phyloP scores from a whole-genome alignment of 2,329 filamentous ascomycete species.

The Ophiostoma sp. region DNA sequence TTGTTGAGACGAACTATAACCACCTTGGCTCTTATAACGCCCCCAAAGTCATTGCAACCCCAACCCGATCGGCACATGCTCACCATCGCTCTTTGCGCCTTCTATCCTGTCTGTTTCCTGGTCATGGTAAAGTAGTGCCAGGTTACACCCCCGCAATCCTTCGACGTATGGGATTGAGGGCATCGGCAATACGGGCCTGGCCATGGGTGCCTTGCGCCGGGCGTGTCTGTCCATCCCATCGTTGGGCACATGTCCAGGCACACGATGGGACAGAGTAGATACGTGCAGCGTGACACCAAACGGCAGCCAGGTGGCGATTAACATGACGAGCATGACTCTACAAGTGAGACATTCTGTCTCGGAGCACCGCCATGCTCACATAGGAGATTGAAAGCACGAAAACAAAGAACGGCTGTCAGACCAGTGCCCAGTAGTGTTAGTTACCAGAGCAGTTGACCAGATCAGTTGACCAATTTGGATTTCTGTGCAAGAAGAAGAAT shows the following conservation, averaged over 20 bases:
- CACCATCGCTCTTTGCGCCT: neutral
- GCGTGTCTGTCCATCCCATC: neutral
- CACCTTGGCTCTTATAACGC: neutral
- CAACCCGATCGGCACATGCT: conserved; percentile 2
- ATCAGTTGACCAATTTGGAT: neutral
- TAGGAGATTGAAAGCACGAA: too few species aligned
- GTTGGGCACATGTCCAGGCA: neutral
- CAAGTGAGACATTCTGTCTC: neutral
- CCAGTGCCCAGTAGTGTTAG: too few species aligned
- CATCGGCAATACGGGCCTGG: neutral
- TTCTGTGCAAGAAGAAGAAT: too few species aligned
- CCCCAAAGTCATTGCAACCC: neutral
- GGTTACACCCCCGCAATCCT: conserved; percentile 5
- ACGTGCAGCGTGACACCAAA: neutral
- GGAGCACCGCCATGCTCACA: too few species aligned
- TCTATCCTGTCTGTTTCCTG: neutral
- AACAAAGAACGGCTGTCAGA: too few species aligned
- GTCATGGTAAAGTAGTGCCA: neutral
- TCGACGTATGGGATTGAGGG: neutral
- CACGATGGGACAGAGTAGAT: neutral
- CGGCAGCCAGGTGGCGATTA: neutral
- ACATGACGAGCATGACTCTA: neutral
- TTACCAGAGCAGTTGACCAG: too few species aligned
- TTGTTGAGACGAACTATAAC: neutral
- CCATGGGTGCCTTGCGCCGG: neutral